phyloP scores from a whole-genome alignment of 2,329 filamentous ascomycete species.

The Elsinoe arachidis region DNA sequence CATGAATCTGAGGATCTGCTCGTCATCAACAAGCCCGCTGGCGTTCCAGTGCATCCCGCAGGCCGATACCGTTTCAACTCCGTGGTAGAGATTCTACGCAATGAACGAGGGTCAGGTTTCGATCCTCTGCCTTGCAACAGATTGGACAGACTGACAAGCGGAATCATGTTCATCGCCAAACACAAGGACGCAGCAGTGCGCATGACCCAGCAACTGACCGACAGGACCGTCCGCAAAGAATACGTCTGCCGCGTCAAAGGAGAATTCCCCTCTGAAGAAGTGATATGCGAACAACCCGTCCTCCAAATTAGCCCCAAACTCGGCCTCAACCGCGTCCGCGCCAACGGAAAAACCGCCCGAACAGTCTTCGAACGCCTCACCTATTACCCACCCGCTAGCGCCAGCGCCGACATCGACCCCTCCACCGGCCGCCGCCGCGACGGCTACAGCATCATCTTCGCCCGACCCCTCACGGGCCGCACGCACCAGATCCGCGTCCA shows the following conservation, averaged over 20 bases:
- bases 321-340: slow-evolving; percentile 86
- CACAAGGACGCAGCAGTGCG: slow-evolving; percentile 68
- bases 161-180: slow-evolving; percentile 97
- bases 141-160: slow-evolving; percentile 87
- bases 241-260: slow-evolving; percentile 89
- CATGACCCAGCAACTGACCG: slow-evolving; percentile 66
- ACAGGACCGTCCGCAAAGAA: slow-evolving; percentile 82
- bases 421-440: slow-evolving; percentile 38
- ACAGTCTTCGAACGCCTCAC: slow-evolving; percentile 88
- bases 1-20: slow-evolving; percentile 91
- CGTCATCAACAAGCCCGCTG: slow-evolving; percentile 93
- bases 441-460: slow-evolving; percentile 91
- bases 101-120: slow-evolving; percentile 54
- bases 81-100: slow-evolving; percentile 83
- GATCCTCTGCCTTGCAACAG: slow-evolving; percentile 73
- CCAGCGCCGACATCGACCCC: slow-evolving; percentile 20
- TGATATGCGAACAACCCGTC: slow-evolving; percentile 89
- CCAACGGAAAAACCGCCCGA: slow-evolving; percentile 78
- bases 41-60: slow-evolving; percentile 89
- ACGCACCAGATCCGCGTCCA: slow-evolving; percentile 95
- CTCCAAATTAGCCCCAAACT: slow-evolving; percentile 91
- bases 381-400: slow-evolving; percentile 63
- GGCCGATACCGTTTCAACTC: slow-evolving; percentile 95
- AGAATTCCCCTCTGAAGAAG: slow-evolving; percentile 80
- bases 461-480: slow-evolving; percentile 82